Conservation (phyloP, 306 rosid species). For the Arachis stenosperma region DNA sequence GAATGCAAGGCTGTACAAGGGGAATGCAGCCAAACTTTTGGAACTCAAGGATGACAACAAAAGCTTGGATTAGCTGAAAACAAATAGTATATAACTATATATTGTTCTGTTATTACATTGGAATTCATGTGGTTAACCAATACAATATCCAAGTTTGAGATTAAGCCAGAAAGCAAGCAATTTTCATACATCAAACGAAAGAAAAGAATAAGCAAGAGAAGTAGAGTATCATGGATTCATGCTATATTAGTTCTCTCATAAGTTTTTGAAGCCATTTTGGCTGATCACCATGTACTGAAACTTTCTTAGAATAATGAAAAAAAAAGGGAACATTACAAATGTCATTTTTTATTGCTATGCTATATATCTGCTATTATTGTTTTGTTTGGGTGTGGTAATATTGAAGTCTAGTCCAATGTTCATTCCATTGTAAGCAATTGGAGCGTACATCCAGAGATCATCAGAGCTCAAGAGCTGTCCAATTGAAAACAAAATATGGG, state of each 20-base stretch:
- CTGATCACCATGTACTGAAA: too few species aligned
- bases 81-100: too few species aligned
- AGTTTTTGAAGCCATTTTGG: too few species aligned
- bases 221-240: too few species aligned
- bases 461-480: constrained; percentile 85
- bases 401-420: constrained; percentile 76
- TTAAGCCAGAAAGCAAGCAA: too few species aligned
- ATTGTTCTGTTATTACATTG: too few species aligned
- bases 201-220: too few species aligned
- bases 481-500: constrained; percentile 29
- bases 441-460: constrained; percentile 94
- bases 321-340: too few species aligned
- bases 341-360: constrained; percentile 21
- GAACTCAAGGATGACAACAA: not conserved
- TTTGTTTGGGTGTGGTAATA: constrained; percentile 48
- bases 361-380: constrained; percentile 39
- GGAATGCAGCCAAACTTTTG: not conserved
- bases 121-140: not conserved
- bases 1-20: not conserved
- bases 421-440: constrained; percentile 91
- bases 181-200: too few species aligned
- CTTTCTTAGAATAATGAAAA: too few species aligned
- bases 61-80: not conserved
- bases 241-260: too few species aligned
- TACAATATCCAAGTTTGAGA: not conserved